Evolutionary conservation across 305 asterid genomes (phyloP), one percentile per base, ranked within the genome.

Genomic region (Fraxinus albicans): DNA sequence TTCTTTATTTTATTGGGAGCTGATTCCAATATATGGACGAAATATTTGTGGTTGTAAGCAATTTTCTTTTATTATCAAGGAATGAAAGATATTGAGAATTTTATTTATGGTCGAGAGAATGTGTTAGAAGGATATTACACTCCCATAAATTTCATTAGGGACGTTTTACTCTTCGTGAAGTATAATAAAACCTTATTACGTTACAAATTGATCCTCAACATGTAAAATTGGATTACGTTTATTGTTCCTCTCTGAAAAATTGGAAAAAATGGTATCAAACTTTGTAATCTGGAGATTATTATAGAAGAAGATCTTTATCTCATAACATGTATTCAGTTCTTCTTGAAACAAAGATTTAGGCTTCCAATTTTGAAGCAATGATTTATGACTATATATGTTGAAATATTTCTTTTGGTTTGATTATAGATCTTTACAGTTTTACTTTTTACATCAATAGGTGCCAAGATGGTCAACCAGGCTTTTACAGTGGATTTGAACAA

Each of bases 401-500:
- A 67, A 12, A 19, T 19, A 58, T 19, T 27, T 67, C 36, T 27
- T 27, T 67, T 27, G 9, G 19, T 67, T 67, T 12, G 74, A 9
- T 27, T 67, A 12, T 25, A 23, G 34, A 65, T 65, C 31, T 25
- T 25, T 25, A 65, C 4, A 25, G 17, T 38, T 63, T 35, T 17
- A 21, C 4, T 79, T 79, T 13, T 33, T 77, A 4, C 76, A 27
- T 70, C 31, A 72, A 38, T 42, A 90, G 93, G 93, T 88, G 88
- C 93, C 91, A 86, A 88, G 97, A 94, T 93, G 98, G 97, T 81
- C 88, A 90, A 78, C 75, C 87, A 82, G 86, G 89, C 84, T 77
- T 93, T 89, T 84, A 79, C 84, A 8, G 96, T 93, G 92, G 96
- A 94, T 88, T 88, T 94, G 78, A 87, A 87, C 87, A 89, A 91